A percentile compares a stretch with the other conserved stretches of the same genome.
Evolutionary conservation across 176 grass and related monocot genomes (phyloP).

Genomic region (Secale cereale): DNA sequence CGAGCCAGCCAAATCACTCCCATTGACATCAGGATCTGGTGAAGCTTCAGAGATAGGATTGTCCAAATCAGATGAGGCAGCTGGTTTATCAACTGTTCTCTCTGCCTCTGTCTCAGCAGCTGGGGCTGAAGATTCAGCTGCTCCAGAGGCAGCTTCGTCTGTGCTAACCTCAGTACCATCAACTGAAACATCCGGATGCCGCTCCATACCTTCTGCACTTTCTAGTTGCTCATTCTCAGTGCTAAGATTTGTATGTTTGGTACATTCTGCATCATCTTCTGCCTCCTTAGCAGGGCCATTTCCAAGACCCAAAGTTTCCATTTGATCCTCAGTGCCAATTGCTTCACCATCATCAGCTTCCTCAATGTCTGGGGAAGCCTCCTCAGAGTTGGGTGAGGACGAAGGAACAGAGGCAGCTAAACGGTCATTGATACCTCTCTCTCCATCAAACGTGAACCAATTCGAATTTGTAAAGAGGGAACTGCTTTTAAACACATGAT

Average conservation of each 20-base stretch:
- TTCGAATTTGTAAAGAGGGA: slow-evolving; percentile 98
- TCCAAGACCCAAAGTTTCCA: slow-evolving; percentile 36
- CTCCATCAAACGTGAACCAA: slow-evolving; percentile 97
- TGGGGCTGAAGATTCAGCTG: slow-evolving; percentile 24
- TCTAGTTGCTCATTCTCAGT: slow-evolving; percentile 32
- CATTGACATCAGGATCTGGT: slow-evolving; percentile 18
- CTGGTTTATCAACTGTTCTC: slow-evolving; percentile 12
- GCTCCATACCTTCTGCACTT: slow-evolving; percentile 15
- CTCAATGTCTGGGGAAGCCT: slow-evolving; percentile 23
- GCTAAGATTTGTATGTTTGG: slow-evolving; percentile 26
- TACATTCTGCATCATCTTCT: slow-evolving; percentile 33
- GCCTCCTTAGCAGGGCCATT: slow-evolving; percentile 37
- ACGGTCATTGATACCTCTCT: slow-evolving; percentile 62
- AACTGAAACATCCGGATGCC: slow-evolving; percentile 29
- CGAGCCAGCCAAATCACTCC: neutral
- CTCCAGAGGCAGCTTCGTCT: slow-evolving; percentile 23
- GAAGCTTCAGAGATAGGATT: slow-evolving; percentile 25
- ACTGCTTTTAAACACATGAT: slow-evolving; percentile 39
- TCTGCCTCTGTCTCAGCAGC: slow-evolving; percentile 13
- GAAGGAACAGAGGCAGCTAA: slow-evolving; percentile 58
- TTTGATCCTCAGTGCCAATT: slow-evolving; percentile 35
- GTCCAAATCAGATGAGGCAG: slow-evolving; percentile 7
- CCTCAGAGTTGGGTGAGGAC: slow-evolving; percentile 64
- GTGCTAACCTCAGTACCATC: slow-evolving; percentile 28
- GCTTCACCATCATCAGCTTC: slow-evolving; percentile 45